phyloP scores from a whole-genome alignment of 805 yeast genomes.

The Komagataella pastoris region DNA sequence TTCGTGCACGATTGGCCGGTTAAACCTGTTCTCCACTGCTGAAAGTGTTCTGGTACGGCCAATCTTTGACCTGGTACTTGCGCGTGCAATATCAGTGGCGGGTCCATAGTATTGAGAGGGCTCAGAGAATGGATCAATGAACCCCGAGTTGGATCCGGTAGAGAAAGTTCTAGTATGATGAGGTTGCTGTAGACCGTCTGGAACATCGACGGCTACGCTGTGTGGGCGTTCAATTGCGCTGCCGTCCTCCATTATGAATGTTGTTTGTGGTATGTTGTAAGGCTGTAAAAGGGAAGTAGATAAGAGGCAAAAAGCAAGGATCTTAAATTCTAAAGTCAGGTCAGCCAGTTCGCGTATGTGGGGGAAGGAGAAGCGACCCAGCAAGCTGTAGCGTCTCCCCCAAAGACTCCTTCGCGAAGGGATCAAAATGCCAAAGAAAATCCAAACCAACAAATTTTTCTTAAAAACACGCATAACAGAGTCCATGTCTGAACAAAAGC shows the following conservation, averaged over 20 bases:
- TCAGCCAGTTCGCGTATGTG: neutral
- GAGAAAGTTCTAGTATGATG: neutral
- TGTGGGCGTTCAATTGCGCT: neutral
- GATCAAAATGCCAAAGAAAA: neutral
- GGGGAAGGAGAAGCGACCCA: too few species aligned
- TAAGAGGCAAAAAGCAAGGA: neutral
- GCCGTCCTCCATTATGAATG: neutral
- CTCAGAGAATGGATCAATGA: conserved; percentile 50
- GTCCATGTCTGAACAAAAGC: neutral
- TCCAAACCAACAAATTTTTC: neutral
- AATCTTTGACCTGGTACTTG: conserved; percentile 22
- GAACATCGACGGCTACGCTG: neutral
- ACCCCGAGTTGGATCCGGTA: neutral
- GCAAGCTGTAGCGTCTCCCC: neutral
- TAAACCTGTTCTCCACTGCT: conserved; percentile 10
- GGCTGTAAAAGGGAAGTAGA: neutral
- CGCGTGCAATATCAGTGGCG: conserved; percentile 37
- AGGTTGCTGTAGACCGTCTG: neutral
- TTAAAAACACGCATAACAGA: neutral
- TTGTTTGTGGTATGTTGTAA: neutral
- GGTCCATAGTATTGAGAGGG: conserved; percentile 66
- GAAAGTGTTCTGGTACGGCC: conserved; percentile 45
- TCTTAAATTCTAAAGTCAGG: neutral
- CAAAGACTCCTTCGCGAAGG: neutral
- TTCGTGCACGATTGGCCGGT: conserved; percentile 1